These are phyloP conservation scores for Achaetomiella virescens DNA, from an alignment of 495 filamentous ascomycete species.

Conservation along the genomic window DNA sequence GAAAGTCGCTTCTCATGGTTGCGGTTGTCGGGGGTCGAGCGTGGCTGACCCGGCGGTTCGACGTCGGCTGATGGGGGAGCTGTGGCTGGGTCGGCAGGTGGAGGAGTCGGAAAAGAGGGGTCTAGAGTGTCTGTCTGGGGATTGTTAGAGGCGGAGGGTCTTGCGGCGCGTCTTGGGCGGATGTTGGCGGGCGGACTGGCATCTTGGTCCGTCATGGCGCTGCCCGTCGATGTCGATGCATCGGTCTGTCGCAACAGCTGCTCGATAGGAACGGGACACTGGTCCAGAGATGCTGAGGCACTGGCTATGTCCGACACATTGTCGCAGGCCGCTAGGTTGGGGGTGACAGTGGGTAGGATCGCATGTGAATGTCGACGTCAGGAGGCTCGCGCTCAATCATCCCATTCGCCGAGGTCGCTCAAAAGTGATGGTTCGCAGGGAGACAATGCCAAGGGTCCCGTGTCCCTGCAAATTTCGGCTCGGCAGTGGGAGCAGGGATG, in stretches of 20 bases:
- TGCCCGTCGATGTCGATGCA: conserved; percentile 11
- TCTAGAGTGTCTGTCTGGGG: conserved; percentile 24
- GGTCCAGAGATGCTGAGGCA: neutral
- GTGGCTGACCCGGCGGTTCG: conserved; percentile 18
- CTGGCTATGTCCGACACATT: neutral
- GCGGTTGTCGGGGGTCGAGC: conserved; percentile 14
- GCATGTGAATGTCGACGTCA: conserved; percentile 11
- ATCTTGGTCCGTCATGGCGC: conserved; percentile 26
- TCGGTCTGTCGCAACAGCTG: neutral
- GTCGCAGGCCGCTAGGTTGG: neutral
- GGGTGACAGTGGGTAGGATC: neutral
- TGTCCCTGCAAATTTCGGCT: neutral
- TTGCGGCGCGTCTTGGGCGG: conserved; percentile 18
- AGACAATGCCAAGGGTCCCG: neutral
- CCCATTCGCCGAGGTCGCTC: conserved; percentile 2
- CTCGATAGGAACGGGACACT: conserved; percentile 1
- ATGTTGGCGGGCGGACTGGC: conserved; percentile 18
- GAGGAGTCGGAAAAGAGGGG: conserved; percentile 13
- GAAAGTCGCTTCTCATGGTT: conserved; percentile 22
- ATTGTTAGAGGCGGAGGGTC: conserved; percentile 13
- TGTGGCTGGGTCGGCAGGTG: conserved; percentile 14
- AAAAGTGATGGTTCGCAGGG: neutral
- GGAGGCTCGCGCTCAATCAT: neutral
- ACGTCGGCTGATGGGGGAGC: conserved; percentile 16
- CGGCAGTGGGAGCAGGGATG: conserved; percentile 3